Conservation (phyloP, 129 eudicot genomes). For the Silybum marianum region DNA sequence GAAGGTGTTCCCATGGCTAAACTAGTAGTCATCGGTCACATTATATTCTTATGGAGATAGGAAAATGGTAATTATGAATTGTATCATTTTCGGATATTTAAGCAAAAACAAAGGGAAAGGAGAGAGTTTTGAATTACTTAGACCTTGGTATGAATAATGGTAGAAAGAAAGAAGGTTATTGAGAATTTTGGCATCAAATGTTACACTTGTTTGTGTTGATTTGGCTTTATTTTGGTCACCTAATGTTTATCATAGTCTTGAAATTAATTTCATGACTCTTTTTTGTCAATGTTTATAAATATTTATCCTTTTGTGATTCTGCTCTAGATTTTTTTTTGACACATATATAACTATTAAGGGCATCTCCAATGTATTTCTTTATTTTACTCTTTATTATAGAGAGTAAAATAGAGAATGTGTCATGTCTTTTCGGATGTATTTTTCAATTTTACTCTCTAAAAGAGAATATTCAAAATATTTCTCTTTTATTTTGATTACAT, state of each 20-base stretch:
- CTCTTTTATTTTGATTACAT: too few relatives aligned
- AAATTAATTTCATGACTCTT: not conserved
- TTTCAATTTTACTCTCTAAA: too few relatives aligned
- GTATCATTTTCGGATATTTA: conserved; percentile 28
- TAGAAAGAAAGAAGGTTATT: conserved; percentile 18
- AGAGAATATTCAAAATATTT: too few relatives aligned
- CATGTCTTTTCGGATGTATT: too few relatives aligned
- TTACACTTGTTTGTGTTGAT: conserved; percentile 15
- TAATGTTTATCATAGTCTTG: not conserved
- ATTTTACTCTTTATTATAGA: too few relatives aligned
- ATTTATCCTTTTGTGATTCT: not conserved
- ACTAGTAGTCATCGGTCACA: conserved; percentile 11
- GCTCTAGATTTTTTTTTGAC: not conserved
- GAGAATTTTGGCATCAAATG: conserved; percentile 23
- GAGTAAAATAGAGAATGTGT: too few relatives aligned
- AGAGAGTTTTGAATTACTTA: conserved; percentile 9
- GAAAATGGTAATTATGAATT: conserved; percentile 13
- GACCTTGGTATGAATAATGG: conserved; percentile 25
- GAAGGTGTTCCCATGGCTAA: conserved; percentile 81
- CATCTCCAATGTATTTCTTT: too few relatives aligned
- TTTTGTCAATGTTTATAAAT: not conserved
- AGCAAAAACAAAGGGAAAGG: not conserved
- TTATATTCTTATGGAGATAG: conserved; percentile 1
- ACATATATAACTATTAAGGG: not conserved
- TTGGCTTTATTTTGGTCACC: not conserved